These are phyloP conservation scores for Graphilbum sp. DNA, from an alignment of 2,329 filamentous ascomycete genomes.

Conservation along the genomic window DNA sequence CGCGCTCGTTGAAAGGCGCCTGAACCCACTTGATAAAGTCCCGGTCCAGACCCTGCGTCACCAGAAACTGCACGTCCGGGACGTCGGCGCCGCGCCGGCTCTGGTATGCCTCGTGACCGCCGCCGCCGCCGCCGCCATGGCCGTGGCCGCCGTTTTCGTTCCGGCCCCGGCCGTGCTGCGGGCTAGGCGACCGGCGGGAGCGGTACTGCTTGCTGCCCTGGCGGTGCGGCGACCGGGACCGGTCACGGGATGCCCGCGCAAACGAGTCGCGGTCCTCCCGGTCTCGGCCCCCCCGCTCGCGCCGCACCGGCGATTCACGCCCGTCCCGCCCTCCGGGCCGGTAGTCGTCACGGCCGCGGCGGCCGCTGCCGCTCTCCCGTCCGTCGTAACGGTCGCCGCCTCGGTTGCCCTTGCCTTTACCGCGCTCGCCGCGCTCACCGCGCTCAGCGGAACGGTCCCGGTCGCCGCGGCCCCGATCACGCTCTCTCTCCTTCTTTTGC, in stretches of 20 bases:
- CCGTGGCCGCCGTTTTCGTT: no score
- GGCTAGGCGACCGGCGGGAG: conserved; percentile 51
- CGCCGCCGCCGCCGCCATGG: conserved; percentile 35
- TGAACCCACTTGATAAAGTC: conserved; percentile 78
- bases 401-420: conserved; percentile 22
- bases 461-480: conserved; percentile 33
- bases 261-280: conserved; percentile 22
- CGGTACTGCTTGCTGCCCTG: conserved; percentile 34
- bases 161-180: conserved; percentile 28
- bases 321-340: conserved; percentile 39
- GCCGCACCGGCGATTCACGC: conserved; percentile 38
- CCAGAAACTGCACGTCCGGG: conserved; percentile 77
- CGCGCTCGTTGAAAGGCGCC: conserved; percentile 52
- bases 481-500: conserved; percentile 53
- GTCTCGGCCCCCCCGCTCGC: conserved; percentile 31
- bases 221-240: conserved; percentile 48
- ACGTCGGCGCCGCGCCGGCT: conserved; percentile 56
- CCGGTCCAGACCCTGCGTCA: conserved; percentile 60
- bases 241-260: conserved; percentile 31
- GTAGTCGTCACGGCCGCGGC: conserved; percentile 48
- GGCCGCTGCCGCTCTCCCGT: conserved; percentile 28
- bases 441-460: conserved; percentile 22
- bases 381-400: conserved; percentile 32
- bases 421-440: conserved; percentile 29
- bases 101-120: neutral